phyloP scores from a whole-genome alignment of 106 monocot genomes.

The Allium cepa region DNA sequence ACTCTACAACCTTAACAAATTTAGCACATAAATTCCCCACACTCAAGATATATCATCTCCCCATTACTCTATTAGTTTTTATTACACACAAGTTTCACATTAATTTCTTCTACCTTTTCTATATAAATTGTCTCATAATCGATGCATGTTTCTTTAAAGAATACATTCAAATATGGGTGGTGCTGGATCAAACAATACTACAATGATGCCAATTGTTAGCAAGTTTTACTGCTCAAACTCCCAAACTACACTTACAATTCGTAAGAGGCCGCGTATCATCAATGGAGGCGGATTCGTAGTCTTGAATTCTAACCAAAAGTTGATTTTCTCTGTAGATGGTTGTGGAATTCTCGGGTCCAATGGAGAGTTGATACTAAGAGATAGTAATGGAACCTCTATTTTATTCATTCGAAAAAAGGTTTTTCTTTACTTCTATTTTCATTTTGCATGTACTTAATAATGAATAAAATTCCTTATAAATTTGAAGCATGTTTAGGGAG shows the following conservation, averaged over 20 bases:
- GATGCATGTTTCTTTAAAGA: not conserved
- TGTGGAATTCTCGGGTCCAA: conserved; percentile 53
- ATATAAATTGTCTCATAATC: not conserved
- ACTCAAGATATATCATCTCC: conserved; percentile 1
- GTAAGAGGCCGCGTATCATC: conserved; percentile 53
- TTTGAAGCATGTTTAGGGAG: conserved; percentile 26
- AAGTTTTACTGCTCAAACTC: conserved; percentile 52
- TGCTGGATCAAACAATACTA: conserved; percentile 11
- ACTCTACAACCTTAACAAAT: not conserved
- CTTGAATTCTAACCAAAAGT: conserved; percentile 23
- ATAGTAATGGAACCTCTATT: conserved; percentile 50
- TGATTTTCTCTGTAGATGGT: conserved; percentile 60
- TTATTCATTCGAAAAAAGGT: conserved; percentile 70
- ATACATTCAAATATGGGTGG: not conserved
- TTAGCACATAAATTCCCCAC: not conserved
- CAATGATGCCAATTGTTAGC: conserved; percentile 45
- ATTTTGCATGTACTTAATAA: not conserved
- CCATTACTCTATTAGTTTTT: not conserved
- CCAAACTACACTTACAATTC: conserved; percentile 31
- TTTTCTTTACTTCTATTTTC: not conserved
- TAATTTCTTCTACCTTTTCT: not conserved
- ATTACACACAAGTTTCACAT: too few relatives aligned
- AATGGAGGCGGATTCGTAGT: conserved; percentile 75
- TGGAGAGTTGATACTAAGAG: conserved; percentile 50
- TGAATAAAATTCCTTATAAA: not conserved